Conservation (phyloP, 805 yeast species). For the Saccharomycopsis sp. region DNA sequence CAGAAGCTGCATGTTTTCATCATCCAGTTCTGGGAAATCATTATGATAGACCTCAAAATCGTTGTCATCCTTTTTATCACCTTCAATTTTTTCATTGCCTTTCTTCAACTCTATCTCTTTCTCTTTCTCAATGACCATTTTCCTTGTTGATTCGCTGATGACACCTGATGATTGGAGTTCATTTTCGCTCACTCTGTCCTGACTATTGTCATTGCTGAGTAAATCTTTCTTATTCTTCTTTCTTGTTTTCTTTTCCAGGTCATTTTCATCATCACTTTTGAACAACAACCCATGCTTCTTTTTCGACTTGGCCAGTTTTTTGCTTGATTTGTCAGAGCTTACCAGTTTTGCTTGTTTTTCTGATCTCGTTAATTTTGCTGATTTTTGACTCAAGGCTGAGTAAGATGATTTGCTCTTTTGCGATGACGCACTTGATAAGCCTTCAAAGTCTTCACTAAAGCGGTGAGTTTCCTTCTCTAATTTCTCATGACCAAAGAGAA, state of each 20-base stretch:
- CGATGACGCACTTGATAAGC: too few species aligned
- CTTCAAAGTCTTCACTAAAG: constrained; percentile 15
- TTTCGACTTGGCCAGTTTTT: constrained; percentile 12
- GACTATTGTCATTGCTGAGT: constrained; percentile 1
- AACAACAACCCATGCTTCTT: constrained; percentile 16
- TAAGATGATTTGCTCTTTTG: too few species aligned
- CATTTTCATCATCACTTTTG: constrained; percentile 12
- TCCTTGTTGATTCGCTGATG: neutral
- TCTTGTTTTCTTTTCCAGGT: neutral
- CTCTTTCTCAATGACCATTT: constrained; percentile 1
- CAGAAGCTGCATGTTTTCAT: too few species aligned
- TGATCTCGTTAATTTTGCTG: too few species aligned
- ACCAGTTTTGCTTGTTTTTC: too few species aligned
- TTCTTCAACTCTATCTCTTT: constrained; percentile 6
- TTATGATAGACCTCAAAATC: constrained; percentile 6
- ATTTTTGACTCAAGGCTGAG: too few species aligned
- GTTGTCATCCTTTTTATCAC: constrained; percentile 1
- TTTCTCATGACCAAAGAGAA: too few species aligned
- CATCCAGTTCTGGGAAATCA: too few species aligned
- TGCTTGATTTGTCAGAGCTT: constrained; percentile 14
- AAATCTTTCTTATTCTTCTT: neutral
- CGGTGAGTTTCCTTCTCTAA: too few species aligned
- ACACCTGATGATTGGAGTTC: neutral
- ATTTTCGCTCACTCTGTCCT: constrained; percentile 1
- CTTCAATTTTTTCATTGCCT: constrained; percentile 1